A percentile compares a stretch with the other conserved stretches of the same genome.
Evolutionary conservation across 495 filamentous ascomycete genomes (phyloP).

Genomic region (Aspergillus heteromorphus): DNA sequence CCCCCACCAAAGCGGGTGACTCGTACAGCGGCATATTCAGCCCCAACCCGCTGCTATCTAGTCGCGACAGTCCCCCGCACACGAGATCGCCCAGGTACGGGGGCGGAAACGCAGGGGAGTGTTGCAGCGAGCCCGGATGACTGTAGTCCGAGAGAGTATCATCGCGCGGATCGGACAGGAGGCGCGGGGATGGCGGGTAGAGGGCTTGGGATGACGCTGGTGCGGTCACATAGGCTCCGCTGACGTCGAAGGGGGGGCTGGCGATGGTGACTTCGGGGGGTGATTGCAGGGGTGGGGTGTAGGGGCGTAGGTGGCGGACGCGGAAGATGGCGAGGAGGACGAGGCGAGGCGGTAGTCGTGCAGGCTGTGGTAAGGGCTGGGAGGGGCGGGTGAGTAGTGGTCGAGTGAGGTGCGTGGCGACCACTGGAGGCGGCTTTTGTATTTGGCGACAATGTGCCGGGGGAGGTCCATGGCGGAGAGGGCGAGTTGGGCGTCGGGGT

Average conservation of each 20-base stretch:
- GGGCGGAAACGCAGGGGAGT: slow-evolving; percentile 30
- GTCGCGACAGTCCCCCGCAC: slow-evolving; percentile 24
- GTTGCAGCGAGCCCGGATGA: slow-evolving; percentile 24
- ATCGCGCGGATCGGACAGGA: slow-evolving; percentile 32
- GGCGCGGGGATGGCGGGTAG: slow-evolving; percentile 33
- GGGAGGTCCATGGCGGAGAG: slow-evolving; percentile 37
- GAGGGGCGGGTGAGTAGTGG: slow-evolving; percentile 31
- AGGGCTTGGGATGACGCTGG: slow-evolving; percentile 23
- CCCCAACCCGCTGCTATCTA: slow-evolving; percentile 21
- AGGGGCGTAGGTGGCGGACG: slow-evolving; percentile 35
- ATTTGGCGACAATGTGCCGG: slow-evolving; percentile 29
- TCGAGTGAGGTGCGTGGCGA: slow-evolving; percentile 37
- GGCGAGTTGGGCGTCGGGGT: slow-evolving; percentile 30
- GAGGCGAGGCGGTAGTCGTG: slow-evolving; percentile 33
- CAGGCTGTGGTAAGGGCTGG: slow-evolving; percentile 35
- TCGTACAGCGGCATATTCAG: slow-evolving; percentile 33
- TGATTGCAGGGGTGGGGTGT: slow-evolving; percentile 40
- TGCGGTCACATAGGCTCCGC: slow-evolving; percentile 30
- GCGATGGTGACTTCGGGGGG: slow-evolving; percentile 35
- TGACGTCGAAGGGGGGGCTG: slow-evolving; percentile 31
- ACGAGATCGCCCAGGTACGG: slow-evolving; percentile 28
- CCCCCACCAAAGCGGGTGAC: slow-evolving; percentile 22
- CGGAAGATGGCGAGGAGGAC: slow-evolving; percentile 35
- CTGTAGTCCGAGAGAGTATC: slow-evolving; percentile 25
- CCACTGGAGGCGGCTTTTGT: slow-evolving; percentile 33